A percentile compares a stretch with the other conserved stretches of the same genome.
Conservation (phyloP, 2,329 filamentous ascomycete species). For the Arthrinium phaeospermum region DNA sequence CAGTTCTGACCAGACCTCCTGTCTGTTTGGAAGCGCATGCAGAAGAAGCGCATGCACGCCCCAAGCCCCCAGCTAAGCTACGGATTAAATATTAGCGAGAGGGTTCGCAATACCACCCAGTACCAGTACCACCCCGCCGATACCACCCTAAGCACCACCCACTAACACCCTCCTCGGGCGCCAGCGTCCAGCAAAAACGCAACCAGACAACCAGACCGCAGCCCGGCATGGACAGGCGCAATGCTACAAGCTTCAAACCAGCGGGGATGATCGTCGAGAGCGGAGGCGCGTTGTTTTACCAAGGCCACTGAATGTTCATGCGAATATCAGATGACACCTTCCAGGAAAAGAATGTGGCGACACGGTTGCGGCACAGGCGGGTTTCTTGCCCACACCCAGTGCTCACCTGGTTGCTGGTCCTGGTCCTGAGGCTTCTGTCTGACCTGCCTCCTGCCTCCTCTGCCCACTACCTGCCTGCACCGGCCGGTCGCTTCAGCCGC, state of each 20-base stretch:
- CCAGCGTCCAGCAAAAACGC: background rate
- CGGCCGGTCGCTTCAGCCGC: background rate
- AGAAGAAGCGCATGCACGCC: background rate
- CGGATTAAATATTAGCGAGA: background rate
- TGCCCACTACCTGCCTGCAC: background rate
- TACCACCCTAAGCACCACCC: background rate
- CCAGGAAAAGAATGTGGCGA: background rate
- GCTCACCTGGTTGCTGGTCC: background rate
- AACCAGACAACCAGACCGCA: background rate
- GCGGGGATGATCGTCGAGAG: conserved; percentile 4
- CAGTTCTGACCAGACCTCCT: background rate
- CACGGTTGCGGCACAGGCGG: background rate
- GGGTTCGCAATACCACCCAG: background rate
- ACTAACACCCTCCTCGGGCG: background rate
- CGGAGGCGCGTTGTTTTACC: conserved; percentile 15
- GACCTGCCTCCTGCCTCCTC: background rate
- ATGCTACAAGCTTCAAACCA: conserved; percentile 7
- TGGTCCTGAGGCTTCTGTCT: too few relatives aligned
- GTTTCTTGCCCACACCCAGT: background rate
- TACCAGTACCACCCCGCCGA: background rate
- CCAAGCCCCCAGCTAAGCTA: background rate
- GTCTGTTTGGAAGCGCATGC: background rate
- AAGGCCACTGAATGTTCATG: conserved; percentile 13
- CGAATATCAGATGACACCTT: conserved; percentile 15
- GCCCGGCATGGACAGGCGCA: background rate